Evolutionary conservation across 176 grass and related monocot genomes (phyloP), one percentile per base, ranked within the genome.

Genomic region (Coix lacrymajobi): DNA sequence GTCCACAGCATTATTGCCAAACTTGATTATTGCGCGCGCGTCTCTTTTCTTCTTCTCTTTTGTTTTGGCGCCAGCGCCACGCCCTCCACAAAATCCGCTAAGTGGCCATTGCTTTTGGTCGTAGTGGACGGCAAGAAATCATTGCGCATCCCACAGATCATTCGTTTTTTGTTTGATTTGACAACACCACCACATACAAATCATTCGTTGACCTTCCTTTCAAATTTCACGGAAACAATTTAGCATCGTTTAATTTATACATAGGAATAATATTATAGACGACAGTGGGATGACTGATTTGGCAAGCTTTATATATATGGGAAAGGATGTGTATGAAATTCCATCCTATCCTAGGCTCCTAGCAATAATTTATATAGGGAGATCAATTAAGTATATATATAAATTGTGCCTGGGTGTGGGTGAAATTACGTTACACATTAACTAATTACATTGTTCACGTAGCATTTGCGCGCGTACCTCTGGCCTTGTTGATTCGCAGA

Each of bases 401-500:
- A n/a, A n/a, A 7, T 37, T 37, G 36, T 37, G 36, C 36, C 36
- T 7, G 36, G 36, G 33, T 33, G 33, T 2, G 4, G 33, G 36
- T 33, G 43, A 45, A 39, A 38, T 68, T 19, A 22, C 10, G 8
- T 4, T 6, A 15, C n/a, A n/a, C n/a, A 57, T 57, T n/a, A 8
- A 10, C 7, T 52, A 30, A 44, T 30, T 4, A 30, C 43, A 43
- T 2, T 26, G 33, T 20, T 62, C 0, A 10, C 4, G 11, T 0
- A 39, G 8, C 11, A 14, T 29, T 29, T 29, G 29, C 45, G 24
- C 25, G n/a, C 11, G 5, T 43, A 89, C 92, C 88, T 94, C 89
- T 84, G 92, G 89, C 40, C 88, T 81, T 24, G 75, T 84, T 20
- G 88, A 70, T 70, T 88, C 63, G 11, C 92, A 94, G 14, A 91